Conservation (phyloP, 805 yeast species). For the Yamadazyma sp. region DNA sequence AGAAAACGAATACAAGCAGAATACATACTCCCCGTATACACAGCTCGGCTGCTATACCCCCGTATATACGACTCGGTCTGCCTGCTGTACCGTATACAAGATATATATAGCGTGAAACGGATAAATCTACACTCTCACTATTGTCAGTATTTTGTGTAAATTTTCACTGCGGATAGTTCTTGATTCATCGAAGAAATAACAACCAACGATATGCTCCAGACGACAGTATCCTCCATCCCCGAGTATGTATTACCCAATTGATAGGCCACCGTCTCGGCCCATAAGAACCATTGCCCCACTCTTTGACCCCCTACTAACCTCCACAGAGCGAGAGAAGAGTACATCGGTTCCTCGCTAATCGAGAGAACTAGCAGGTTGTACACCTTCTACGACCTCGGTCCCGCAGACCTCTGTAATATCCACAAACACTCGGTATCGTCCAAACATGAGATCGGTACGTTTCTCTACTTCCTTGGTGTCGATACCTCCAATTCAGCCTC, state of each 20-base stretch:
- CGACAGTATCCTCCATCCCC: constrained; percentile 39
- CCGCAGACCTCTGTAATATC: constrained; percentile 62
- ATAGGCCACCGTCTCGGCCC: too few species aligned
- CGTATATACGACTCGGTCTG: too few species aligned
- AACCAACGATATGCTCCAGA: constrained; percentile 29
- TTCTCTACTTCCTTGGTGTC: constrained; percentile 69
- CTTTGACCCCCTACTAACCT: constrained; percentile 13
- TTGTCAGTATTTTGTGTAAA: constrained; percentile 1
- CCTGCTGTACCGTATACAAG: too few species aligned
- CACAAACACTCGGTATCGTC: constrained; percentile 42
- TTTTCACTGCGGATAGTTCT: constrained; percentile 1
- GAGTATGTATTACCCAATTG: constrained; percentile 24
- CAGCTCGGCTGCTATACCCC: too few species aligned
- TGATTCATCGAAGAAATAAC: not conserved
- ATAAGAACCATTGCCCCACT: not conserved
- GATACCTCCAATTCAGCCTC: constrained; percentile 77
- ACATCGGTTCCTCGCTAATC: constrained; percentile 56
- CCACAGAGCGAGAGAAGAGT: constrained; percentile 48
- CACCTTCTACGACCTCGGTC: constrained; percentile 66
- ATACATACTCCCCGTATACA: too few species aligned
- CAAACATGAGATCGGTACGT: constrained; percentile 63
- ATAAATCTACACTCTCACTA: too few species aligned
- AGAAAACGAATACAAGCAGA: too few species aligned
- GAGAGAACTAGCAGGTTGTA: constrained; percentile 64
- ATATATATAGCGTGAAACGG: too few species aligned